Conservation (phyloP, 345 rosid species). For the Hibiscus trionum region DNA sequence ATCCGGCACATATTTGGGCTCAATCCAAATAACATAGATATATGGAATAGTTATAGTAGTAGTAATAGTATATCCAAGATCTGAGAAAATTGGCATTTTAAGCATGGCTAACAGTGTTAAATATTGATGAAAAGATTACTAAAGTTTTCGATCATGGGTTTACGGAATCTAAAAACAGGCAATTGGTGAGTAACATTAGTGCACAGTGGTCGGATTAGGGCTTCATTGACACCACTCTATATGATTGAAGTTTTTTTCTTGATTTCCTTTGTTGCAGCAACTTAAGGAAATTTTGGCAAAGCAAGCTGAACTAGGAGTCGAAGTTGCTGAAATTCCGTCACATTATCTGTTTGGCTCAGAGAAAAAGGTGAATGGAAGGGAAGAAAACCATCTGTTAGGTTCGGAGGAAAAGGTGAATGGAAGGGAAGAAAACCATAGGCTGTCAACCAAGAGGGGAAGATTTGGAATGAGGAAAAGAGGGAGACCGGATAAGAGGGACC, state of each 20-base stretch:
- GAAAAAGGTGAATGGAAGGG: conserved; percentile 24
- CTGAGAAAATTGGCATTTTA: background rate
- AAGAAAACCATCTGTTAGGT: conserved; percentile 41
- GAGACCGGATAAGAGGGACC: conserved; percentile 31
- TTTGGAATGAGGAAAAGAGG: conserved; percentile 36
- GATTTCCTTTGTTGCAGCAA: conserved; percentile 40
- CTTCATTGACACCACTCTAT: background rate
- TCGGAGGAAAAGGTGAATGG: conserved; percentile 28
- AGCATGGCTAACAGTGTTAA: background rate
- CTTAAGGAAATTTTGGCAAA: conserved; percentile 75
- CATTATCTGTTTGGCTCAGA: conserved; percentile 47
- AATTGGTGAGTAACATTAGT: background rate
- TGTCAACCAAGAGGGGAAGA: conserved; percentile 27
- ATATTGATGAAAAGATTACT: background rate
- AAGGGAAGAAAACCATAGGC: conserved; percentile 24
- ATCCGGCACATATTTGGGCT: background rate
- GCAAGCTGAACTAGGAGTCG: conserved; percentile 88
- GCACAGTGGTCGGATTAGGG: background rate
- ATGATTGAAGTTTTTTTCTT: background rate
- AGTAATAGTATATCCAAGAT: background rate
- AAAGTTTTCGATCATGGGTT: background rate
- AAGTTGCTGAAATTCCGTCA: conserved; percentile 86
- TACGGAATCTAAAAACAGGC: background rate
- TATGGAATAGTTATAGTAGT: background rate
- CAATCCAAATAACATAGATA: background rate